Conservation (phyloP, 768 basidiomycete genomes). For the Hygrocybe punicea region DNA sequence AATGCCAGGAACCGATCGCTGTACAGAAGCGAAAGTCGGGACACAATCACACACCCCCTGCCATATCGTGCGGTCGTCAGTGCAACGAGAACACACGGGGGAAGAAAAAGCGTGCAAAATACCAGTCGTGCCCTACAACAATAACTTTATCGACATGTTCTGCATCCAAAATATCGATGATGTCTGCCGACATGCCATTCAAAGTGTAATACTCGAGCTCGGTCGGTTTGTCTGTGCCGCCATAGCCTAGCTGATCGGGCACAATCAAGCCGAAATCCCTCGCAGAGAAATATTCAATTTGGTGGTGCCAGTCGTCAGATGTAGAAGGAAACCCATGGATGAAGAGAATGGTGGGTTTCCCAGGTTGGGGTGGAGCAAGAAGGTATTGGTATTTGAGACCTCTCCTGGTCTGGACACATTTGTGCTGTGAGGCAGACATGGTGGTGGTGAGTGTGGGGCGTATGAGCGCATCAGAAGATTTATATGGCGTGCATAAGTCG, state of each 20-base stretch:
- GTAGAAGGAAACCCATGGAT: conserved; percentile 46
- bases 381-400: conserved; percentile 40
- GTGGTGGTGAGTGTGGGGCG: no score
- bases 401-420: conserved; percentile 28
- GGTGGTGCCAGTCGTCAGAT: conserved; percentile 40
- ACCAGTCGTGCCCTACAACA: conserved; percentile 48
- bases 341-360: conserved; percentile 40
- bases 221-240: conserved; percentile 45
- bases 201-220: conserved; percentile 35
- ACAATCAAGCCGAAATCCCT: conserved; percentile 46
- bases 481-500: no score
- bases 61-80: not conserved
- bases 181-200: conserved; percentile 36
- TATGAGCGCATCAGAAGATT: no score
- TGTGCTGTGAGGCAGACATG: conserved; percentile 18
- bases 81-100: conserved; percentile 4
- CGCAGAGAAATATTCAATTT: conserved; percentile 37
- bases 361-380: conserved; percentile 20
- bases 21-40: conserved; percentile 38
- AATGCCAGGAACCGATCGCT: conserved; percentile 40
- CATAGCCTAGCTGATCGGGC: conserved; percentile 54
- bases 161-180: conserved; percentile 42
- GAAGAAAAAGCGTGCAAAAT: not conserved
- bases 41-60: conserved; percentile 38
- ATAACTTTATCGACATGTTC: conserved; percentile 34